A percentile compares a stretch with the other conserved stretches of the same genome.
Evolutionary conservation across 2,329 filamentous ascomycete genomes (phyloP).

Genomic region (Rutstroemia sp.): DNA sequence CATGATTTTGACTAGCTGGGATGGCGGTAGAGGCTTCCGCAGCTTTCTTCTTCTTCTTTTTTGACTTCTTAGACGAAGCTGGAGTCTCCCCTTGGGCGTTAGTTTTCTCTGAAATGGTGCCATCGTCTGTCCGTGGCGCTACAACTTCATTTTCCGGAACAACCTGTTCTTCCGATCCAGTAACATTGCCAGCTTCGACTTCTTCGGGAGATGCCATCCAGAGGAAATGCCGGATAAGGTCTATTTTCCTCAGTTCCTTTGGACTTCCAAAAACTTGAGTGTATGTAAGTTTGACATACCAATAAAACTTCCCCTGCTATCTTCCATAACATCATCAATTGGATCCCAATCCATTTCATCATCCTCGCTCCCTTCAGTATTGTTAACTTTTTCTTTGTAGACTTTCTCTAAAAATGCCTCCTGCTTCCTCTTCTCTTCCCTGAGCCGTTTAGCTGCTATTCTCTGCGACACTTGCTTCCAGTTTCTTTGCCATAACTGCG

Average conservation of each 20-base stretch:
- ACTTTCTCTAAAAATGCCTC: constrained; percentile 37
- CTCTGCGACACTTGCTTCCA: constrained; percentile 37
- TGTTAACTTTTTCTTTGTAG: constrained; percentile 34
- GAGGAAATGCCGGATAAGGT: constrained; percentile 15
- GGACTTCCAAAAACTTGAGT: not conserved
- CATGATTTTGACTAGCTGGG: constrained; percentile 3
- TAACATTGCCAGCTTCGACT: not conserved
- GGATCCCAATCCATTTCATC: constrained; percentile 38
- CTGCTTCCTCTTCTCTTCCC: constrained; percentile 36
- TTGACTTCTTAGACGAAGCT: constrained; percentile 12
- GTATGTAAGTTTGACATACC: constrained; percentile 23
- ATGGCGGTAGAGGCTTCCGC: constrained; percentile 9
- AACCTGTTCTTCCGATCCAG: not conserved
- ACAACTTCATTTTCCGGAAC: not conserved
- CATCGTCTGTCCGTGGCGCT: not conserved
- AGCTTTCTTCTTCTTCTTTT: constrained; percentile 31
- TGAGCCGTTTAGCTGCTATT: constrained; percentile 32
- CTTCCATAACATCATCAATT: constrained; percentile 39
- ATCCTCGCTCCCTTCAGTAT: constrained; percentile 27
- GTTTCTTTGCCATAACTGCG: constrained; percentile 40
- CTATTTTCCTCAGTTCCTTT: constrained; percentile 1
- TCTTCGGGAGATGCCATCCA: constrained; percentile 13
- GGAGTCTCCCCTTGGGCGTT: not conserved
- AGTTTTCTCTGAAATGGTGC: not conserved
- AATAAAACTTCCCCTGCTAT: constrained; percentile 35